phyloP scores from a whole-genome alignment of 1,139 yeast species.

The Kodamaea sp. region DNA sequence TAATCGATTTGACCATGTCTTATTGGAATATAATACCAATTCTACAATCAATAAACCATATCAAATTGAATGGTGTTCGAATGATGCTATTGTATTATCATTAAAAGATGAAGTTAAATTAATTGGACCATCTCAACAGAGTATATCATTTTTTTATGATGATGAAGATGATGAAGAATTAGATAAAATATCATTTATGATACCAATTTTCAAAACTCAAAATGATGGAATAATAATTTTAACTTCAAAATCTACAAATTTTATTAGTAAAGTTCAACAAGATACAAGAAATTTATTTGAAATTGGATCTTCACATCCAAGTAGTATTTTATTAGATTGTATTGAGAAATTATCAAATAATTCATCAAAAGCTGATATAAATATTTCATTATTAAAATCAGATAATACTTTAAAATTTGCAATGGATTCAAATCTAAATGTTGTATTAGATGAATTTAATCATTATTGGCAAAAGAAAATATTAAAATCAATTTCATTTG shows the following conservation, averaged over 20 bases:
- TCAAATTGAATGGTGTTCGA: slow-evolving; percentile 78
- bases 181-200: slow-evolving; percentile 29
- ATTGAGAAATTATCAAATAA: slow-evolving; percentile 66
- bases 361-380: slow-evolving; percentile 83
- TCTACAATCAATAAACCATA: slow-evolving; percentile 34
- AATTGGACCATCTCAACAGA: slow-evolving; percentile 69
- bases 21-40: slow-evolving; percentile 49
- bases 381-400: slow-evolving; percentile 54
- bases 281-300: slow-evolving; percentile 62
- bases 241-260: slow-evolving; percentile 56
- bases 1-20: slow-evolving; percentile 44
- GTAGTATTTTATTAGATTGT: slow-evolving; percentile 80
- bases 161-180: slow-evolving; percentile 31
- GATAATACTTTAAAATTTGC: slow-evolving; percentile 56
- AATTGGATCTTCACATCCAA: slow-evolving; percentile 80
- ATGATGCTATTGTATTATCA: slow-evolving; percentile 68
- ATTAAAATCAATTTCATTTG: slow-evolving; percentile 80
- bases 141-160: slow-evolving; percentile 47
- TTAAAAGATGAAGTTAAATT: slow-evolving; percentile 63
- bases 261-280: slow-evolving; percentile 61
- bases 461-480: slow-evolving; percentile 76
- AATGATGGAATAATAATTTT: slow-evolving; percentile 70
- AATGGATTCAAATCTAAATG: slow-evolving; percentile 66
- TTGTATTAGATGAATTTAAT: slow-evolving; percentile 75
- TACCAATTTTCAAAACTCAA: slow-evolving; percentile 48